A percentile compares a stretch with the other conserved stretches of the same genome.
Evolutionary conservation across 2,329 filamentous ascomycete species (phyloP).

Genomic region (Calonectria ilicicola): DNA sequence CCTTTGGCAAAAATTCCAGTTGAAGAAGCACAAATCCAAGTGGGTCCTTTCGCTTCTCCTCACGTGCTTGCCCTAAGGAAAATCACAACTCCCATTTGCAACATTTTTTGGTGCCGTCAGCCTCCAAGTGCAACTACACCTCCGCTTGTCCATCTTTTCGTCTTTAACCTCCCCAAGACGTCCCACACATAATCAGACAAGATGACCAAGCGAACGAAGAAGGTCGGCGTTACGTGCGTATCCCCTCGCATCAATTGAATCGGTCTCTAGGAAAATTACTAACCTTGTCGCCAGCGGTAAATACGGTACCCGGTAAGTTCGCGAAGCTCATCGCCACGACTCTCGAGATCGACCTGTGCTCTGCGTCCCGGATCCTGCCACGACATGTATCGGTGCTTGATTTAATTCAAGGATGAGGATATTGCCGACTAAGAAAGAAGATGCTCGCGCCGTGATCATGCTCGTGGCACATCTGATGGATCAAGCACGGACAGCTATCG

Average conservation of each 20-base stretch:
- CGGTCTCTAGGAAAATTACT: conserved; percentile 36
- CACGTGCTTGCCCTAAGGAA: conserved; percentile 58
- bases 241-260: conserved; percentile 22
- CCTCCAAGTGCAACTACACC: conserved; percentile 47
- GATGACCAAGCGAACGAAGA: conserved; percentile 96
- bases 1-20: conserved; percentile 16
- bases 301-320: conserved; percentile 92
- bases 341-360: conserved; percentile 32
- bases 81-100: conserved; percentile 53
- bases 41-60: conserved; percentile 46
- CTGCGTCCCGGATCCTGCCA: conserved; percentile 25
- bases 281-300: conserved; percentile 68
- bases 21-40: conserved; percentile 17
- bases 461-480: conserved; percentile 23
- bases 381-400: conserved; percentile 21
- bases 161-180: conserved; percentile 49
- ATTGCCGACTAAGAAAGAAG: neutral
- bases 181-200: conserved; percentile 65
- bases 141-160: conserved; percentile 46
- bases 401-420: conserved; percentile 10
- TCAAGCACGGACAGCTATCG: conserved; percentile 12
- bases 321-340: conserved; percentile 31
- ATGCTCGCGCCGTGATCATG: conserved; percentile 1
- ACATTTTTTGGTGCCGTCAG: conserved; percentile 49
- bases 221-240: conserved; percentile 90